phyloP scores from a whole-genome alignment of 164 flowering plant genomes.

The Berberis thunbergii region DNA sequence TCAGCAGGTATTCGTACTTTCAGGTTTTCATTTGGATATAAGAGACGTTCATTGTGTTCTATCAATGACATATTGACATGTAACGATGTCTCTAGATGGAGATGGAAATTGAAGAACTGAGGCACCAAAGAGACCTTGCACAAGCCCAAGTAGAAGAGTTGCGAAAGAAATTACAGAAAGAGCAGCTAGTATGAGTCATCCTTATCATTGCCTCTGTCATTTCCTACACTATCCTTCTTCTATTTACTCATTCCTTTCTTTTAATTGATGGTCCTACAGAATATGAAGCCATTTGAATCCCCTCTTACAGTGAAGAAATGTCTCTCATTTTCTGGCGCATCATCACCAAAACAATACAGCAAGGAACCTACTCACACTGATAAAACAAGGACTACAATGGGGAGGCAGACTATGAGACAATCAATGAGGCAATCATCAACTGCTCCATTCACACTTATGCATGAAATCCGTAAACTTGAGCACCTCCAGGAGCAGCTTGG shows the following conservation, averaged over 20 bases:
- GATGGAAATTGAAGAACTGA: slow-evolving; percentile 80
- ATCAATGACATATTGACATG: no score
- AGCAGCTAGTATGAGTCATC: slow-evolving; percentile 25
- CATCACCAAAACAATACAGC: slow-evolving; percentile 31
- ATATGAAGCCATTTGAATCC: slow-evolving; percentile 36
- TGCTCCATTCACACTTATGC: slow-evolving; percentile 87
- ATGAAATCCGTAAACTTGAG: slow-evolving; percentile 94
- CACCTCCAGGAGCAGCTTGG: slow-evolving; percentile 97
- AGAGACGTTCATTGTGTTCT: no score
- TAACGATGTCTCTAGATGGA: slow-evolving; percentile 48
- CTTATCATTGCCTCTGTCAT: background rate
- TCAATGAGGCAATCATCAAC: slow-evolving; percentile 37
- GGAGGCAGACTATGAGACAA: slow-evolving; percentile 78
- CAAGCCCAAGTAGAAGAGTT: slow-evolving; percentile 60
- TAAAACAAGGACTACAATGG: slow-evolving; percentile 39
- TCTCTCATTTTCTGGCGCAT: slow-evolving; percentile 59
- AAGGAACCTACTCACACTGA: slow-evolving; percentile 33
- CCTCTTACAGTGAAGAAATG: slow-evolving; percentile 60
- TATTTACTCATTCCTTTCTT: background rate
- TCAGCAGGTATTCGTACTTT: slow-evolving; percentile 44
- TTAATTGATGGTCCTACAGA: slow-evolving; percentile 24
- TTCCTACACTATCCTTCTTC: background rate
- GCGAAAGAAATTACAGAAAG: slow-evolving; percentile 46
- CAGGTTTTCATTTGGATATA: no score
- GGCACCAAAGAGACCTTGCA: slow-evolving; percentile 72